Evolutionary conservation across 2,329 filamentous ascomycete species (phyloP).

Genomic region (Claviceps sp.): DNA sequence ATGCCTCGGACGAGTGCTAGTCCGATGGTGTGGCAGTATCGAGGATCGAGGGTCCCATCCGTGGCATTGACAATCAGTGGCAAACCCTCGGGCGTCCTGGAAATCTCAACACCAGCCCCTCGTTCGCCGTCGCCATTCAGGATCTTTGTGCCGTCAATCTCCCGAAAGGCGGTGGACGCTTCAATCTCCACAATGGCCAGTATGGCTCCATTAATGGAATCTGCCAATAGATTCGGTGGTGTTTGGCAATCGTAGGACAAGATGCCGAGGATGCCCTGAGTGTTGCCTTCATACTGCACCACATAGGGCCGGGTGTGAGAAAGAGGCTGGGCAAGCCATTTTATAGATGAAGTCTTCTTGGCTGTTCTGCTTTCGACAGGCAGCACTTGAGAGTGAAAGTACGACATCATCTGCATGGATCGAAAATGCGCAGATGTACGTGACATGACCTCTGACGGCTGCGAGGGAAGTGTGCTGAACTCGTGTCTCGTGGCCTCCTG

Average conservation of each 20-base stretch:
- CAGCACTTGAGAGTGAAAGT: constrained; percentile 46
- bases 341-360: constrained; percentile 8
- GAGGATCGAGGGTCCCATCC: constrained; percentile 45
- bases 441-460: constrained; percentile 38
- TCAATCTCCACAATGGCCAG: constrained; percentile 54
- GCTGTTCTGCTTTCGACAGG: neutral
- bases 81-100: constrained; percentile 33
- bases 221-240: constrained; percentile 41
- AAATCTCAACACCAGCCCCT: constrained; percentile 3
- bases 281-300: constrained; percentile 41
- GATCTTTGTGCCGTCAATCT: constrained; percentile 9
- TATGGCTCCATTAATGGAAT: constrained; percentile 57
- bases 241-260: constrained; percentile 55
- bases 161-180: constrained; percentile 33
- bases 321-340: constrained; percentile 43
- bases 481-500: constrained; percentile 27
- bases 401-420: constrained; percentile 67
- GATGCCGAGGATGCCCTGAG: constrained; percentile 47
- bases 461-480: constrained; percentile 44
- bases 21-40: constrained; percentile 44
- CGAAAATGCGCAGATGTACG: constrained; percentile 53
- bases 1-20: constrained; percentile 59
- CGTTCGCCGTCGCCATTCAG: neutral
- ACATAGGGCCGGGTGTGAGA: constrained; percentile 45
- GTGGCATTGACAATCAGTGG: constrained; percentile 47